Evolutionary conservation across 225 moss, liverwort and hornwort genomes (phyloP).

Genomic region (Anthoceros angustus): DNA sequence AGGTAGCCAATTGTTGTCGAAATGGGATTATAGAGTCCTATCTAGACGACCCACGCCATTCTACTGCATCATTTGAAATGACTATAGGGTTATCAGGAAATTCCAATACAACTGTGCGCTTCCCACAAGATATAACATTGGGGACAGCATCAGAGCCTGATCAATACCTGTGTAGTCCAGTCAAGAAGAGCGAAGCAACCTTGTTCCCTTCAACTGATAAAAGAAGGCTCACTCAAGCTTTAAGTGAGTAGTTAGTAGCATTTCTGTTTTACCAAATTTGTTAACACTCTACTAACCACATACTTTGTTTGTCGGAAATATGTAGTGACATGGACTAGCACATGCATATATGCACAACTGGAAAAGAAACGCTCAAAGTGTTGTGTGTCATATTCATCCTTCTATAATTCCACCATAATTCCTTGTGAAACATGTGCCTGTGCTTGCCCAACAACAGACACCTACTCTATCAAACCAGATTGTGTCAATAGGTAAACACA

Average conservation of each 20-base stretch:
- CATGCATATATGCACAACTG: slow-evolving; percentile 25
- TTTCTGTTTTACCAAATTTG: too few species aligned
- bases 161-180: slow-evolving; percentile 58
- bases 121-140: slow-evolving; percentile 50
- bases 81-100: slow-evolving; percentile 45
- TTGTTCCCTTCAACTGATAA: slow-evolving; percentile 38
- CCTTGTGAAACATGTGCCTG: slow-evolving; percentile 35
- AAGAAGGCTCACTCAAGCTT: slow-evolving; percentile 55
- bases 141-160: slow-evolving; percentile 42
- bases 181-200: slow-evolving; percentile 42
- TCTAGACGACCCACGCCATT: slow-evolving; percentile 46
- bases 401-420: slow-evolving; percentile 24
- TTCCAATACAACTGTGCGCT: slow-evolving; percentile 36
- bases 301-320: too few species aligned
- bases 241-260: too few species aligned
- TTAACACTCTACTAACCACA: too few species aligned
- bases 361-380: slow-evolving; percentile 15
- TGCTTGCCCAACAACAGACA: slow-evolving; percentile 16
- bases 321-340: slow-evolving; percentile 40
- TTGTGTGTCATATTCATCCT: slow-evolving; percentile 39
- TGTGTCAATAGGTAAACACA: slow-evolving; percentile 28
- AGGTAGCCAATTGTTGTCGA: slow-evolving; percentile 70
- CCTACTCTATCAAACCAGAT: background rate
- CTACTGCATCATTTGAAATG: slow-evolving; percentile 57
- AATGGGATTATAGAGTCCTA: slow-evolving; percentile 52